Evolutionary conservation across 352 stramenopile species (phyloP).

Genomic region (Phytophthora crassamura): DNA sequence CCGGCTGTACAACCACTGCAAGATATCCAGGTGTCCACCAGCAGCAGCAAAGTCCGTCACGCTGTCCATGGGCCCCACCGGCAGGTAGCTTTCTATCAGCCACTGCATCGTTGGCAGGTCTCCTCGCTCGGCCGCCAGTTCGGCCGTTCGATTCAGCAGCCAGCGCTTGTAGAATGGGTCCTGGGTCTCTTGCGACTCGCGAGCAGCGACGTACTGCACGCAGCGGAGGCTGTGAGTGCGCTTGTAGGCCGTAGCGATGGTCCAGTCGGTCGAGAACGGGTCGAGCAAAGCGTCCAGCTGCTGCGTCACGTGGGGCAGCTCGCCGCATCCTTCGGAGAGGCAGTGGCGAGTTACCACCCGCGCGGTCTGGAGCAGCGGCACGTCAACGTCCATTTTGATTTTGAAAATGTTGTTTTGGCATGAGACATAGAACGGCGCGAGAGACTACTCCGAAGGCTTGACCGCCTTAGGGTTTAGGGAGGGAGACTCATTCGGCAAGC

Average conservation of each 20-base stretch:
- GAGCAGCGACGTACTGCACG: constrained; percentile 22
- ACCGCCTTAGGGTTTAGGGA: too few species aligned
- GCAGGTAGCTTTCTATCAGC: constrained; percentile 25
- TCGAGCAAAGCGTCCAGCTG: constrained; percentile 11
- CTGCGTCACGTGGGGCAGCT: constrained; percentile 20
- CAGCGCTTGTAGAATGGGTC: constrained; percentile 38
- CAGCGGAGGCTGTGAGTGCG: constrained; percentile 14
- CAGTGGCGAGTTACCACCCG: constrained; percentile 12
- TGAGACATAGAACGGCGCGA: too few species aligned
- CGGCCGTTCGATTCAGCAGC: constrained; percentile 26
- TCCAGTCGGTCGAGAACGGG: constrained; percentile 19
- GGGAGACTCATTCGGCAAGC: too few species aligned
- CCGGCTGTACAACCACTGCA: constrained; percentile 27
- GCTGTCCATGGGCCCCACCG: constrained; percentile 11
- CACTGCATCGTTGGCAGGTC: constrained; percentile 18
- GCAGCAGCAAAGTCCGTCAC: constrained; percentile 20
- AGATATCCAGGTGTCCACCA: constrained; percentile 14
- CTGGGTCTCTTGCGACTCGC: constrained; percentile 1
- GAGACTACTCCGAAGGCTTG: too few species aligned
- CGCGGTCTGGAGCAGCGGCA: constrained; percentile 14
- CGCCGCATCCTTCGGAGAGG: constrained; percentile 7
- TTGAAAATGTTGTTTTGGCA: too few species aligned
- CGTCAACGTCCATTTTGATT: neutral
- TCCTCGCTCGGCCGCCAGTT: constrained; percentile 7
- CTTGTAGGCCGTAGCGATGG: constrained; percentile 18